Evolutionary conservation across 2,329 filamentous ascomycete species (phyloP).

Genomic region (Cladosporium oxysporum): DNA sequence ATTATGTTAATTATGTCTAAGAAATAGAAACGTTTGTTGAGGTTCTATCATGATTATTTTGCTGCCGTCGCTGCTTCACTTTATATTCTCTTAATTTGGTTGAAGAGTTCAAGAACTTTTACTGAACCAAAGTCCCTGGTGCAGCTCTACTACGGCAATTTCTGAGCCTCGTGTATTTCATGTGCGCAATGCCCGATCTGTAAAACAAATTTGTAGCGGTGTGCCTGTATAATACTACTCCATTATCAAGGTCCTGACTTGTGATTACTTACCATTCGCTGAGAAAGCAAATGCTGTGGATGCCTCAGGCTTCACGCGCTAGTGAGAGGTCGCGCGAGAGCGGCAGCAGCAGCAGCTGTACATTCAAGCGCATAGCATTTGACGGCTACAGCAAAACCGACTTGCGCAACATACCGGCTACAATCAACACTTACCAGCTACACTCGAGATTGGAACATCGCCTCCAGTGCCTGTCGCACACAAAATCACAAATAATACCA

Average conservation of each 20-base stretch:
- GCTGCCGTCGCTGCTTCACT: neutral
- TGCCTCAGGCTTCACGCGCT: neutral
- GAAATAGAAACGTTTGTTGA: conserved; percentile 10
- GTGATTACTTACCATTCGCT: neutral
- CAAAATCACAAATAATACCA: neutral
- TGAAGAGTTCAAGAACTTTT: neutral
- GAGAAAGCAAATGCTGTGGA: neutral
- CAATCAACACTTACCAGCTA: no score
- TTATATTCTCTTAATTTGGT: neutral
- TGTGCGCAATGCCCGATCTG: neutral
- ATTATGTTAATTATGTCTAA: conserved; percentile 17
- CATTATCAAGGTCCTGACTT: neutral
- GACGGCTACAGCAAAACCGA: neutral
- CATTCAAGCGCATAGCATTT: neutral
- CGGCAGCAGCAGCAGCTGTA: neutral
- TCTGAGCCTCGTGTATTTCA: neutral
- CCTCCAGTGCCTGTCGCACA: neutral
- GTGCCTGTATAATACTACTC: neutral
- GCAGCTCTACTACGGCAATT: neutral
- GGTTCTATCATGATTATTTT: neutral
- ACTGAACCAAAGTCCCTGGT: neutral
- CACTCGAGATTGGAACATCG: neutral
- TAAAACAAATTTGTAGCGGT: neutral
- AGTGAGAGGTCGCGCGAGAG: neutral
- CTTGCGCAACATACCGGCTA: neutral